phyloP scores from a whole-genome alignment of 2,329 filamentous ascomycete genomes.

The Elsinoe batatas region DNA sequence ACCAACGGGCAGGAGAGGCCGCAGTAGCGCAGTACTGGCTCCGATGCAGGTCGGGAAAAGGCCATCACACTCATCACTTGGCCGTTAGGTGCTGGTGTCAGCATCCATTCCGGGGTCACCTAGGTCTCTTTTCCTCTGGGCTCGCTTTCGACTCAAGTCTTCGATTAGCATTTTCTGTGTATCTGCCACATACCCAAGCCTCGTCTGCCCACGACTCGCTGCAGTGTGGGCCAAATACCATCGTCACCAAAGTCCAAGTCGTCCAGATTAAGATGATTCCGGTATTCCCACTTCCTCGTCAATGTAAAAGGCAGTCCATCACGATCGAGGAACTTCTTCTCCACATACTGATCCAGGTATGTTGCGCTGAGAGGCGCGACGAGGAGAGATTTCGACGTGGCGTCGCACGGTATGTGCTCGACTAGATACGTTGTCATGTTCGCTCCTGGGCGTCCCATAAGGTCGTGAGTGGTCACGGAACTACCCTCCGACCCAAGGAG shows the following conservation, averaged over 20 bases:
- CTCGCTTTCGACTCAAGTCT: not conserved
- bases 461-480: slow-evolving; percentile 58
- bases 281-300: slow-evolving; percentile 59
- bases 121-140: too few relatives aligned
- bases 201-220: slow-evolving; percentile 45
- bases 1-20: too few relatives aligned
- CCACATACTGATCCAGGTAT: slow-evolving; percentile 51
- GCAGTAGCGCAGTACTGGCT: too few relatives aligned
- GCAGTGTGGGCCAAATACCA: slow-evolving; percentile 61
- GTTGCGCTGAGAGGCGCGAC: slow-evolving; percentile 62
- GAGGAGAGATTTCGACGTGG: slow-evolving; percentile 33
- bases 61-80: too few relatives aligned
- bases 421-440: slow-evolving; percentile 50
- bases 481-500: slow-evolving; percentile 66
- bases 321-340: slow-evolving; percentile 4
- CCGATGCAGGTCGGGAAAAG: too few relatives aligned
- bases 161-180: slow-evolving; percentile 27
- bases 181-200: slow-evolving; percentile 38
- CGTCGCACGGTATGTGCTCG: slow-evolving; percentile 53
- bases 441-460: slow-evolving; percentile 61
- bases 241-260: slow-evolving; percentile 72
- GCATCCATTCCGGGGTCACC: too few relatives aligned
- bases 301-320: slow-evolving; percentile 32
- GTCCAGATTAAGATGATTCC: slow-evolving; percentile 63
- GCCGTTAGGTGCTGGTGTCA: too few relatives aligned